Base-by-base conservation (phyloP, 257 asterid genomes). In the Nicotiana paniculata region DNA sequence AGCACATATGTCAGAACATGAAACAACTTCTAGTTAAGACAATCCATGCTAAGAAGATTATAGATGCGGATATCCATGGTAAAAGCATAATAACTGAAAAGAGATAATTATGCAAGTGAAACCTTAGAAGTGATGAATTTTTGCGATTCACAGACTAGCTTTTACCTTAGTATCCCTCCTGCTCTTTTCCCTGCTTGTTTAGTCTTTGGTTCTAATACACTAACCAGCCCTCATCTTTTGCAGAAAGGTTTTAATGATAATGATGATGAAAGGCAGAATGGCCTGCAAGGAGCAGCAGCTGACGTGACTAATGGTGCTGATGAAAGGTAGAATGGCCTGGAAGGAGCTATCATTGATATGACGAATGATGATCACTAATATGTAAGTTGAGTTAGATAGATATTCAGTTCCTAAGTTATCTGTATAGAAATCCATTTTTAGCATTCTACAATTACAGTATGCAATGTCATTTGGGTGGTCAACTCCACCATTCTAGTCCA, bases 211-310 rank as follows among this genome's bases (percentile, higher is more conserved):
- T 48, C 79, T 51, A 48, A 75, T 8, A 26, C 39, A 75, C 79
- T 21, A 15, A 51, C 62, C 62, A 26, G 15, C 46, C 3, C 35
- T 77, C 35, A 15, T 66, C 4, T 82, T 81, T 83, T 87, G 90
- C 90, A 93, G 95, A 84, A 91, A 16, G 61, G 59, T 32, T 33
- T 76, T 6, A 35, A 80, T 17, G 81, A 66, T 28, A 33, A 24
- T 35, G 87, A 79, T 67, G 84, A 84, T 28, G 57, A 48, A 33
- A 87, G 35, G 15, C 55, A 87, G 83, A 83, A 80, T 53, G 86
- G 21, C 82, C 82, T 43, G 82, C 89, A 79, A 57, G 81, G 86
- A 82, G 86, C 84, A 46, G 18, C 77, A 48, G 85, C 76, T 65
- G 48, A 4, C 51, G 81, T 12, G 9, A 68, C 83, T 32, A 48